Evolutionary conservation across 805 yeast genomes (phyloP).

Genomic region (Candida coleopterorum): DNA sequence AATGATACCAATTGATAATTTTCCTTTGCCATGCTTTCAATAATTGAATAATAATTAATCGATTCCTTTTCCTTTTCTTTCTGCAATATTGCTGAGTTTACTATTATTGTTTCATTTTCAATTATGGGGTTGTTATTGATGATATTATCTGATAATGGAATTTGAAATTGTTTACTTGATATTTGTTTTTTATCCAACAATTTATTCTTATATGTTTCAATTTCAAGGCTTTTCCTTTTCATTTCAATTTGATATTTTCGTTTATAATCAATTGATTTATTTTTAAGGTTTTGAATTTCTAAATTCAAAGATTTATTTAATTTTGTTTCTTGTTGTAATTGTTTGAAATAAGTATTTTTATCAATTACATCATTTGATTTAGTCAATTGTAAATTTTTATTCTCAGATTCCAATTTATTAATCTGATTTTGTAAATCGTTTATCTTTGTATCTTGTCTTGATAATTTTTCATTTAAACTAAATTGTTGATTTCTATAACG

Average conservation of each 20-base stretch:
- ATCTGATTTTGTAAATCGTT: conserved; percentile 19
- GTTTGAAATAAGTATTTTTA: conserved; percentile 12
- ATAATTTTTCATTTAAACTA: conserved; percentile 23
- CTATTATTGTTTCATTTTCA: conserved; percentile 13
- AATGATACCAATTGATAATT: conserved; percentile 33
- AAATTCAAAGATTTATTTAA: conserved; percentile 23
- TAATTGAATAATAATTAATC: conserved; percentile 20
- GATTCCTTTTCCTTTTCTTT: conserved; percentile 8
- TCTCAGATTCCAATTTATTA: conserved; percentile 15
- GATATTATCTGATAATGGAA: too few relatives aligned
- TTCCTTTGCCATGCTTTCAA: conserved; percentile 32
- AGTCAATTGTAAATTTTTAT: conserved; percentile 11
- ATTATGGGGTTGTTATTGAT: conserved; percentile 31
- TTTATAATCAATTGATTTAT: conserved; percentile 25
- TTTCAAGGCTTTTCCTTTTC: conserved; percentile 28
- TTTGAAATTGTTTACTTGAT: conserved; percentile 25
- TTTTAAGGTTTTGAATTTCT: conserved; percentile 25
- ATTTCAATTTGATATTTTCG: conserved; percentile 32
- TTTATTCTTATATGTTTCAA: conserved; percentile 29
- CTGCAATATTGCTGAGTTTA: not conserved
- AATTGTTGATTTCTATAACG: conserved; percentile 28
- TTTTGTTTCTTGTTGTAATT: conserved; percentile 15
- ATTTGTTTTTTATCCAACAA: conserved; percentile 27
- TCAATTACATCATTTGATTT: conserved; percentile 14
- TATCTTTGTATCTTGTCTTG: conserved; percentile 26